A percentile compares a stretch with the other conserved stretches of the same genome.
These are phyloP conservation scores for Chenopodium suecicum DNA, from an alignment of 148 eudicot genomes.

Conservation along the genomic window DNA sequence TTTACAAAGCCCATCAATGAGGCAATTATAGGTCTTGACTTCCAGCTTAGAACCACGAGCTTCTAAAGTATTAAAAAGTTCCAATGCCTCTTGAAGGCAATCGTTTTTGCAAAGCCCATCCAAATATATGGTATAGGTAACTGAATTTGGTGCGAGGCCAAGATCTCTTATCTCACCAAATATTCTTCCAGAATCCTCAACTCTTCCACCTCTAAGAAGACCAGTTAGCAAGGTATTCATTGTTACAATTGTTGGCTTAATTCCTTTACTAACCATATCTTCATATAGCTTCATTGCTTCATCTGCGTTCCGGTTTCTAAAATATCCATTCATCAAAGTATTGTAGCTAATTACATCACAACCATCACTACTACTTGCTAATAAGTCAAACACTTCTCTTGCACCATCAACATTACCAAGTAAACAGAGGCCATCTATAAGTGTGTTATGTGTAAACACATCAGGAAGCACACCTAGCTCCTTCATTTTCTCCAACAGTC, in stretches of 20 bases:
- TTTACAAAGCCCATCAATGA: background rate
- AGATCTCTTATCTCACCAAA: background rate
- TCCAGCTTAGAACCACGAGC: background rate
- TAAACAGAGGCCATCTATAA: conserved; percentile 1
- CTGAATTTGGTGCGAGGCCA: background rate
- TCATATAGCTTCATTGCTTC: background rate
- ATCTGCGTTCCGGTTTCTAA: background rate
- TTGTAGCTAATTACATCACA: background rate
- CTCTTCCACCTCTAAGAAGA: background rate
- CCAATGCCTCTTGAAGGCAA: background rate
- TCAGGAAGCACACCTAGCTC: background rate
- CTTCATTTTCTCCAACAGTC: background rate
- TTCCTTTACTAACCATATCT: background rate
- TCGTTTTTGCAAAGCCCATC: background rate
- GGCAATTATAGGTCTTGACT: background rate
- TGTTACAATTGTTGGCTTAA: background rate
- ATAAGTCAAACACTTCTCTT: background rate
- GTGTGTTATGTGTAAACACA: background rate
- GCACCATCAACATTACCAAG: background rate
- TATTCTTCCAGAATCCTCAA: background rate
- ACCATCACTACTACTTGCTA: background rate
- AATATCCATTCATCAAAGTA: background rate
- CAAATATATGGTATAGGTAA: background rate
- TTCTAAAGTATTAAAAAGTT: background rate
- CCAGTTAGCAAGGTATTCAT: background rate